A percentile compares a stretch with the other conserved stretches of the same genome.
Conservation (phyloP, 106 monocot species). For the Acorus calamus region DNA sequence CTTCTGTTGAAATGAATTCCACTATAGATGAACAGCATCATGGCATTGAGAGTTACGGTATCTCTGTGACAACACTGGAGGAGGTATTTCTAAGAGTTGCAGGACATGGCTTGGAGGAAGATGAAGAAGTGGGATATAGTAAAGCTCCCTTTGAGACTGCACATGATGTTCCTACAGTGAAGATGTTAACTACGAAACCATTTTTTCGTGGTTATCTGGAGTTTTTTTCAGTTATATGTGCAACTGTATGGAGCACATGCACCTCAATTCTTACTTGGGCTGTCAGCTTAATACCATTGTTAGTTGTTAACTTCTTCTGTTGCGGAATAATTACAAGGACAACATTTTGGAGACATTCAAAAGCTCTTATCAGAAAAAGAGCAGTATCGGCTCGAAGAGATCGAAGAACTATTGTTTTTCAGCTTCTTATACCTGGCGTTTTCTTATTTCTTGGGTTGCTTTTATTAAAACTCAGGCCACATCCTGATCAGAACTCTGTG, state of each 20-base stretch:
- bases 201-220: constrained; percentile 14
- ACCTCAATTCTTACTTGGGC: constrained; percentile 28
- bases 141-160: constrained; percentile 14
- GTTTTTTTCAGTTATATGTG: constrained; percentile 22
- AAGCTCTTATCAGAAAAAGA: constrained; percentile 69
- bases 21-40: constrained; percentile 7
- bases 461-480: constrained; percentile 68
- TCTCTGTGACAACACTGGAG: constrained; percentile 85
- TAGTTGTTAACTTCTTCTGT: constrained; percentile 32
- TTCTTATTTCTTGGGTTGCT: constrained; percentile 72
- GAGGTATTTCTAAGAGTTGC: constrained; percentile 88
- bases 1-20: not conserved
- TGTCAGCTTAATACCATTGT: constrained; percentile 28
- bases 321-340: constrained; percentile 40
- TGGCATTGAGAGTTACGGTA: constrained; percentile 78
- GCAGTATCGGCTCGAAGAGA: constrained; percentile 66
- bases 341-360: constrained; percentile 66
- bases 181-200: constrained; percentile 16
- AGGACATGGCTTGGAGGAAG: constrained; percentile 33
- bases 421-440: constrained; percentile 65
- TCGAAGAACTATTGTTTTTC: constrained; percentile 70
- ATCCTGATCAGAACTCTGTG: constrained; percentile 73
- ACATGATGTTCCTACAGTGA: constrained; percentile 1
- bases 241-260: constrained; percentile 25
- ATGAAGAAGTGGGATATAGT: constrained; percentile 17